Percentiles rank a stretch among this genome's conserved stretches.
phyloP scores from a whole-genome alignment of 176 grass and related monocot genomes.

The Zea luxurians region DNA sequence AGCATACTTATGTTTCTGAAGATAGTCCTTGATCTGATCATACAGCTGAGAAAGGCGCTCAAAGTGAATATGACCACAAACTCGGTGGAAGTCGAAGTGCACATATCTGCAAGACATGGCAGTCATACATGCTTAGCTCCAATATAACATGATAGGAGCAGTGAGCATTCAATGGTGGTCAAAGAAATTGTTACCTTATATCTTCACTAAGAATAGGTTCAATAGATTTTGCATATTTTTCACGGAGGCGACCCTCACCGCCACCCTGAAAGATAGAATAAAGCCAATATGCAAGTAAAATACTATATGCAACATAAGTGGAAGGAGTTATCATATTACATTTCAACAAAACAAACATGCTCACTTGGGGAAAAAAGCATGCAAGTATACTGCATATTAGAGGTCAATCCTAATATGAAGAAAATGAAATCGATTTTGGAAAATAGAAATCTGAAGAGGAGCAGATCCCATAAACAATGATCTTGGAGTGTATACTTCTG shows the following conservation, averaged over 20 bases:
- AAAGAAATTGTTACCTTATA: conserved; percentile 59
- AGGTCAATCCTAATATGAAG: conserved; percentile 6
- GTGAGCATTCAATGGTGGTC: conserved; percentile 2
- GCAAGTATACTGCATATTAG: neutral
- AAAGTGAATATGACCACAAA: conserved; percentile 93
- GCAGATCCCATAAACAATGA: neutral
- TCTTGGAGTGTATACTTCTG: neutral
- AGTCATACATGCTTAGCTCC: conserved; percentile 26
- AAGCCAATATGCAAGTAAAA: conserved; percentile 29
- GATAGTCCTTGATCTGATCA: conserved; percentile 78
- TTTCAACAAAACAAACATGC: conserved; percentile 26
- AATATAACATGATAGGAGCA: conserved; percentile 17
- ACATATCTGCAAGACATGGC: conserved; percentile 64
- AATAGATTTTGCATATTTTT: conserved; percentile 75
- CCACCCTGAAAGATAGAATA: conserved; percentile 54
- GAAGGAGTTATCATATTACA: conserved; percentile 17
- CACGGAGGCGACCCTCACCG: conserved; percentile 74
- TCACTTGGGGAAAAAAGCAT: neutral
- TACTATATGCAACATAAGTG: conserved; percentile 3
- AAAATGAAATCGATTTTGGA: conserved; percentile 21
- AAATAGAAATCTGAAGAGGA: neutral
- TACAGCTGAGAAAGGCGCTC: conserved; percentile 88
- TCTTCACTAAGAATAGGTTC: conserved; percentile 79
- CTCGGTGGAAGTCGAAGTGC: conserved; percentile 93
- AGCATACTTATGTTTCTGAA: conserved; percentile 73